Percentiles rank a stretch among this genome's conserved stretches.
Evolutionary conservation across 2,329 filamentous ascomycete genomes (phyloP).

Genomic region (Grosmannia penicillata): DNA sequence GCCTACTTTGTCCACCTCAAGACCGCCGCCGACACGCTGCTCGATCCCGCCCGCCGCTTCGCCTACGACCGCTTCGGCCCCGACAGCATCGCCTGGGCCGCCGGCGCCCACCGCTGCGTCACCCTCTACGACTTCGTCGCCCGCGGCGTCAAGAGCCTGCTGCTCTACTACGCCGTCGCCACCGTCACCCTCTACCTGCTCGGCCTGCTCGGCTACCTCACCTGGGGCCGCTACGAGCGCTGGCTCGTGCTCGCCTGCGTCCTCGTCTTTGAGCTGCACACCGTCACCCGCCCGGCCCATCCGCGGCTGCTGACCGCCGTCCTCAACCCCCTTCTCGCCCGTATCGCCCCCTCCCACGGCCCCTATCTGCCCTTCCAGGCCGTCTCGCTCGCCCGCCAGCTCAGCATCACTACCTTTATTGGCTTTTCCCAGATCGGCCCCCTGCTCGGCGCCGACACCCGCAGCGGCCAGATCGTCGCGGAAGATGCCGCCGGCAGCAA

Average conservation of each 20-base stretch:
- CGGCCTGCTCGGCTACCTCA: conserved; percentile 50
- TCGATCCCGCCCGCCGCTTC: conserved; percentile 63
- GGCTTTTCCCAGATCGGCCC: conserved; percentile 71
- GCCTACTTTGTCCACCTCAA: conserved; percentile 69
- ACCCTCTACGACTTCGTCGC: conserved; percentile 61
- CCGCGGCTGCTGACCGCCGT: conserved; percentile 23
- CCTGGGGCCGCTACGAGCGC: conserved; percentile 51
- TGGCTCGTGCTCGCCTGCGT: conserved; percentile 42
- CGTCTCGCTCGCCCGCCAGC: conserved; percentile 58
- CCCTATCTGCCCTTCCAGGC: conserved; percentile 77
- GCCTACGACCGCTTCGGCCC: conserved; percentile 85
- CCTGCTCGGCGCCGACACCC: conserved; percentile 32
- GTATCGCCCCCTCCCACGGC: conserved; percentile 27
- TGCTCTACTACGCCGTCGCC: conserved; percentile 46
- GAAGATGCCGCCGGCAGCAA: conserved; percentile 11
- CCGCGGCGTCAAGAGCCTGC: conserved; percentile 36
- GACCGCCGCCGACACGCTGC: conserved; percentile 65
- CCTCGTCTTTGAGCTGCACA: conserved; percentile 40
- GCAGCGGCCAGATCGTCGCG: conserved; percentile 13
- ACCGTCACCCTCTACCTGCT: conserved; percentile 45
- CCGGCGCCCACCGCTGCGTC: conserved; percentile 29
- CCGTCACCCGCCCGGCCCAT: conserved; percentile 37
- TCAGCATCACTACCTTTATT: conserved; percentile 67
- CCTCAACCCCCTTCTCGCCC: conserved; percentile 18
- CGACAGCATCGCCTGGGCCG: conserved; percentile 47